These are phyloP conservation scores for Fusarium sp. DNA, from an alignment of 2,329 filamentous ascomycete species.

Conservation along the genomic window DNA sequence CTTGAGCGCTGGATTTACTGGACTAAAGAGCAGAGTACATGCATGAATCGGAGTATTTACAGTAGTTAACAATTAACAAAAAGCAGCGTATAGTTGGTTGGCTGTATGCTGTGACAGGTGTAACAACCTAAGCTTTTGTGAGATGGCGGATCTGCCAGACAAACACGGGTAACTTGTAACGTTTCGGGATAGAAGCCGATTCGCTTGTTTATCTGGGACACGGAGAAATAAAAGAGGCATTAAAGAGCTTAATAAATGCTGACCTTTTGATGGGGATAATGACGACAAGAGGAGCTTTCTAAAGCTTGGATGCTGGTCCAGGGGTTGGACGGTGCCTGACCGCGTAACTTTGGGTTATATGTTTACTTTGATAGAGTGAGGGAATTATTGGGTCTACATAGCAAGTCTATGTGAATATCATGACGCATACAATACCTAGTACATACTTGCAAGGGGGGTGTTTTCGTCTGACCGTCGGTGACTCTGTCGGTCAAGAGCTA, in stretches of 20 bases:
- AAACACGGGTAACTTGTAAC: not conserved
- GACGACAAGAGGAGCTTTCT: not conserved
- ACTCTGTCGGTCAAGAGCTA: slow-evolving; percentile 35
- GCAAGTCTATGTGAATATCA: slow-evolving; percentile 10
- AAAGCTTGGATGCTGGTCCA: not conserved
- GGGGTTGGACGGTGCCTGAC: slow-evolving; percentile 37
- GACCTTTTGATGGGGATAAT: slow-evolving; percentile 8
- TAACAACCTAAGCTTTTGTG: not conserved
- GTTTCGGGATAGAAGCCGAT: slow-evolving; percentile 4
- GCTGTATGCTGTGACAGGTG: not conserved
- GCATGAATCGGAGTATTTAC: not conserved
- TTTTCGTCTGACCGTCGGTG: slow-evolving; percentile 11
- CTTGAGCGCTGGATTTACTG: slow-evolving; percentile 70
- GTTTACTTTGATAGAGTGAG: slow-evolving; percentile 15
- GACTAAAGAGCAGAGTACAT: slow-evolving; percentile 77
- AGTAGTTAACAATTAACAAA: no score
- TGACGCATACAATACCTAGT: slow-evolving; percentile 22
- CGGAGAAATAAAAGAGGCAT: slow-evolving; percentile 17
- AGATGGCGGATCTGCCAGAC: not conserved
- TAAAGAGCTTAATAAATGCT: slow-evolving; percentile 2
- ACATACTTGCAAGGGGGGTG: not conserved
- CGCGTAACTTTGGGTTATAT: slow-evolving; percentile 20
- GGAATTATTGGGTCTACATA: slow-evolving; percentile 31
- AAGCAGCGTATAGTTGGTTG: not conserved
- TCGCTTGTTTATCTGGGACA: slow-evolving; percentile 5